A percentile compares a stretch with the other conserved stretches of the same genome.
These are phyloP conservation scores for Botrytis medusae DNA, from an alignment of 2,329 filamentous ascomycete species.

Conservation along the genomic window DNA sequence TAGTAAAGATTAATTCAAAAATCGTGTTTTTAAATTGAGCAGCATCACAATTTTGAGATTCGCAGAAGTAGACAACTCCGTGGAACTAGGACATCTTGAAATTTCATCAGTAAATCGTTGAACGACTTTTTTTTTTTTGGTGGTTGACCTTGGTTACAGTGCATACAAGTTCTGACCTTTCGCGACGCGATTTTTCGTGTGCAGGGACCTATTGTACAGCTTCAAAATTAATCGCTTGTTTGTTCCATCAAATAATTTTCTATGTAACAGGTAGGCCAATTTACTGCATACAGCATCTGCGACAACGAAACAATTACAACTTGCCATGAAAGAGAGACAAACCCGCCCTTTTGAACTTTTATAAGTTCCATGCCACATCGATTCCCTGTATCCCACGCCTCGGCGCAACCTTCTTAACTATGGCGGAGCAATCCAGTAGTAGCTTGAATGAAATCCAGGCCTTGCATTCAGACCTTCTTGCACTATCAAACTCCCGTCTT, in stretches of 20 bases:
- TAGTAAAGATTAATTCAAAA: conserved; percentile 14
- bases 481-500: conserved; percentile 69
- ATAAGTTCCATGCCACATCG: conserved; percentile 13
- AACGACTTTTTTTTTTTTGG: background rate
- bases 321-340: conserved; percentile 7
- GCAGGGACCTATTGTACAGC: conserved; percentile 13
- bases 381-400: conserved; percentile 18
- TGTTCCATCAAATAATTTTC: conserved; percentile 20
- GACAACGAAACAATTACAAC: conserved; percentile 6
- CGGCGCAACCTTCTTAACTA: conserved; percentile 43
- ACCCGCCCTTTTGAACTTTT: background rate
- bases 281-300: conserved; percentile 6
- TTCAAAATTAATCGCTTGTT: conserved; percentile 23
- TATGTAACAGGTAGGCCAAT: conserved; percentile 9
- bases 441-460: conserved; percentile 75
- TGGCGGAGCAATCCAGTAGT: conserved; percentile 68
- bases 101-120: background rate
- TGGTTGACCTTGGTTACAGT: conserved; percentile 8
- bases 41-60: conserved; percentile 5
- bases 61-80: background rate
- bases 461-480: conserved; percentile 81
- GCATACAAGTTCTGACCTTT: background rate
- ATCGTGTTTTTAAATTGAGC: background rate
- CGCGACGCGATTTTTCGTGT: conserved; percentile 24
- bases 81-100: background rate